A percentile compares a stretch with the other conserved stretches of the same genome.
These are phyloP conservation scores for Termitomyces sp. DNA, from an alignment of 768 basidiomycete genomes.

Conservation along the genomic window DNA sequence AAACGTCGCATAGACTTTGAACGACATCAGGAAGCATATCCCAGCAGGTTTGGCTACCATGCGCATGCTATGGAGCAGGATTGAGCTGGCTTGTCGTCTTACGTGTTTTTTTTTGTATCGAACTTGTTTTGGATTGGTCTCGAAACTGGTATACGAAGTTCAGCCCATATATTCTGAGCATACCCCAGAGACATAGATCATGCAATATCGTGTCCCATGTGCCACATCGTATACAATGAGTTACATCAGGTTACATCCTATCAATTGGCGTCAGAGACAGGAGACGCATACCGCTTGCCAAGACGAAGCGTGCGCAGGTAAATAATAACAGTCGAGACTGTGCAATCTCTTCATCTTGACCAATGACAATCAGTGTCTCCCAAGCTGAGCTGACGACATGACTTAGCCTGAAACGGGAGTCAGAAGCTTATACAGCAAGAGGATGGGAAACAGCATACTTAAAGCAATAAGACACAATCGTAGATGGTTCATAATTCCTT, in stretches of 20 bases:
- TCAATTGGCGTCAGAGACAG: constrained; percentile 12
- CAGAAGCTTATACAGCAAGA: neutral
- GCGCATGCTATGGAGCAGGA: too few relatives aligned
- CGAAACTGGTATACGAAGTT: too few relatives aligned
- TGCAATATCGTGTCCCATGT: too few relatives aligned
- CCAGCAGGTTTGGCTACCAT: too few relatives aligned
- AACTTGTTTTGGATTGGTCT: too few relatives aligned
- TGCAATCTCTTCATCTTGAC: constrained; percentile 11
- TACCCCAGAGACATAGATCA: too few relatives aligned
- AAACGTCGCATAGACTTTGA: too few relatives aligned
- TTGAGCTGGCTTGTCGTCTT: too few relatives aligned
- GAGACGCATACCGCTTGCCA: constrained; percentile 9
- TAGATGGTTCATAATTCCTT: constrained; percentile 11
- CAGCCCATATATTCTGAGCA: too few relatives aligned
- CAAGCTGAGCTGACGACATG: constrained; percentile 10
- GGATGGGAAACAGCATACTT: neutral
- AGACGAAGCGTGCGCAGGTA: constrained; percentile 8
- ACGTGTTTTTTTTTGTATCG: too few relatives aligned
- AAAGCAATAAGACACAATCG: constrained; percentile 7
- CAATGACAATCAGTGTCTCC: constrained; percentile 11
- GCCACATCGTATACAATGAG: too few relatives aligned
- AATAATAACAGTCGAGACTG: constrained; percentile 9
- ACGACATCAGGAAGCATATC: too few relatives aligned
- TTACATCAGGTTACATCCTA: constrained; percentile 3
- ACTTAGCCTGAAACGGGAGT: constrained; percentile 2